Conservation (phyloP, 352 stramenopile genomes). For the Phytophthora rubi region DNA sequence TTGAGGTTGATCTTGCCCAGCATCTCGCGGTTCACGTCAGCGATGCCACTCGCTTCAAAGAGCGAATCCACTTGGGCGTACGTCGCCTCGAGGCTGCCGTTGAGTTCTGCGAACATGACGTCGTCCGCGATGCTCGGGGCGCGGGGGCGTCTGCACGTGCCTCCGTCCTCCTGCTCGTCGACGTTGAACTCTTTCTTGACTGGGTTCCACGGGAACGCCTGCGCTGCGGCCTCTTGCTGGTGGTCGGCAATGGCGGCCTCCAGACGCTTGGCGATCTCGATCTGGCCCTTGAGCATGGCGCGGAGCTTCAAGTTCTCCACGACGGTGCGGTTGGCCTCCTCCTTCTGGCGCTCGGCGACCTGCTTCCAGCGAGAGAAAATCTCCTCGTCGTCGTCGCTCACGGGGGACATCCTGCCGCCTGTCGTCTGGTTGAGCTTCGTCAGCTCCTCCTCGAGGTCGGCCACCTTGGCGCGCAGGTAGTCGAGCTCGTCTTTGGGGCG, state of each 20-base stretch:
- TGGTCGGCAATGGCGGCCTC: slow-evolving; percentile 31
- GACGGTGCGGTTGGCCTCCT: slow-evolving; percentile 35
- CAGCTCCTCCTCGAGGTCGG: slow-evolving; percentile 37
- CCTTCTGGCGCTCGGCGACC: slow-evolving; percentile 39
- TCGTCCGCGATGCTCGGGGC: slow-evolving; percentile 31
- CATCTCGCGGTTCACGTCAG: slow-evolving; percentile 16
- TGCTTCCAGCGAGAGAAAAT: slow-evolving; percentile 38
- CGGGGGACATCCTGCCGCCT: slow-evolving; percentile 16
- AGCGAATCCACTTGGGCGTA: slow-evolving; percentile 32
- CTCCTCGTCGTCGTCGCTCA: slow-evolving; percentile 29
- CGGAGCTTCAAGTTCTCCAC: slow-evolving; percentile 46
- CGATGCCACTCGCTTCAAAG: slow-evolving; percentile 24
- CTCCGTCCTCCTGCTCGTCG: background rate
- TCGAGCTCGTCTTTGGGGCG: slow-evolving; percentile 48
- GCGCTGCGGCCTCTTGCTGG: slow-evolving; percentile 15
- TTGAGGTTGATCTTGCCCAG: slow-evolving; percentile 26
- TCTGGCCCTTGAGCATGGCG: slow-evolving; percentile 38
- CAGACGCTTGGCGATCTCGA: slow-evolving; percentile 37
- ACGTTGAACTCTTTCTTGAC: slow-evolving; percentile 16
- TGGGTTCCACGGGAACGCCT: slow-evolving; percentile 26
- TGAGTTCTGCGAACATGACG: slow-evolving; percentile 38
- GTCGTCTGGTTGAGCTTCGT: slow-evolving; percentile 23
- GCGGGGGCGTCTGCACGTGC: slow-evolving; percentile 16
- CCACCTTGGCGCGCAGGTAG: slow-evolving; percentile 40
- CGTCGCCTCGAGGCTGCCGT: slow-evolving; percentile 31